A percentile compares a stretch with the other conserved stretches of the same genome.
phyloP scores from a whole-genome alignment of 2,329 filamentous ascomycete species.

The Cercospora janseana region DNA sequence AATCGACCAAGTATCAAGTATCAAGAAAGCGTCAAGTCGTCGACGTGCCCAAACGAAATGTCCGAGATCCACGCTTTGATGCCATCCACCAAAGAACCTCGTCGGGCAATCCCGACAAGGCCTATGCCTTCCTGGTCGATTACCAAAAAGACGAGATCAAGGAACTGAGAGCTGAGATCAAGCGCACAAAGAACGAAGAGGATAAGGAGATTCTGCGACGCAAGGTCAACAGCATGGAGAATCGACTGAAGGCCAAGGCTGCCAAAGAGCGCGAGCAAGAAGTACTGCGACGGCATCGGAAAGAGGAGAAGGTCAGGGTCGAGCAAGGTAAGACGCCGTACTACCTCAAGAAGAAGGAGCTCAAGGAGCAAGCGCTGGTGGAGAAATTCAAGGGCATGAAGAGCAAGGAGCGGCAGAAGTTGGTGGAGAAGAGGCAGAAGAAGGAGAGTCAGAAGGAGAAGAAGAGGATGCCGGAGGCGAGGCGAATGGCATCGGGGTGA shows the following conservation, averaged over 20 bases:
- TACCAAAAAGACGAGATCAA: slow-evolving; percentile 83
- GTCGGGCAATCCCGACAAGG: slow-evolving; percentile 56
- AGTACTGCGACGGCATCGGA: slow-evolving; percentile 71
- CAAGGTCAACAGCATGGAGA: slow-evolving; percentile 74
- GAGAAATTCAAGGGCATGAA: slow-evolving; percentile 82
- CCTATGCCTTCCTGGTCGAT: slow-evolving; percentile 84
- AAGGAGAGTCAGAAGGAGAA: slow-evolving; percentile 84
- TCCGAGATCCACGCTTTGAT: slow-evolving; percentile 88
- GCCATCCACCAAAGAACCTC: slow-evolving; percentile 52
- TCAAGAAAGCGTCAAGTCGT: slow-evolving; percentile 75
- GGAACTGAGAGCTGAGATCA: slow-evolving; percentile 66
- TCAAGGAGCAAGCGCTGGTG: slow-evolving; percentile 80
- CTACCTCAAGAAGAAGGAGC: slow-evolving; percentile 84
- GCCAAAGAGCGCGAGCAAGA: slow-evolving; percentile 67
- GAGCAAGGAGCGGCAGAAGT: slow-evolving; percentile 76
- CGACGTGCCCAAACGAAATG: slow-evolving; percentile 54
- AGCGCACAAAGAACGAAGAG: slow-evolving; percentile 62
- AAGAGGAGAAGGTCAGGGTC: slow-evolving; percentile 79
- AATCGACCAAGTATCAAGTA: slow-evolving; percentile 80
- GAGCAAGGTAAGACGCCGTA: slow-evolving; percentile 88
- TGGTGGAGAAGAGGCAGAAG: slow-evolving; percentile 84
- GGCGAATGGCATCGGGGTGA: slow-evolving; percentile 31
- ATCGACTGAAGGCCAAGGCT: slow-evolving; percentile 67
- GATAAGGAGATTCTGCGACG: slow-evolving; percentile 70
- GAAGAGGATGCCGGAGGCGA: slow-evolving; percentile 53